Conservation (phyloP, 768 basidiomycete genomes). For the Dictyophora rubrovolvata region DNA sequence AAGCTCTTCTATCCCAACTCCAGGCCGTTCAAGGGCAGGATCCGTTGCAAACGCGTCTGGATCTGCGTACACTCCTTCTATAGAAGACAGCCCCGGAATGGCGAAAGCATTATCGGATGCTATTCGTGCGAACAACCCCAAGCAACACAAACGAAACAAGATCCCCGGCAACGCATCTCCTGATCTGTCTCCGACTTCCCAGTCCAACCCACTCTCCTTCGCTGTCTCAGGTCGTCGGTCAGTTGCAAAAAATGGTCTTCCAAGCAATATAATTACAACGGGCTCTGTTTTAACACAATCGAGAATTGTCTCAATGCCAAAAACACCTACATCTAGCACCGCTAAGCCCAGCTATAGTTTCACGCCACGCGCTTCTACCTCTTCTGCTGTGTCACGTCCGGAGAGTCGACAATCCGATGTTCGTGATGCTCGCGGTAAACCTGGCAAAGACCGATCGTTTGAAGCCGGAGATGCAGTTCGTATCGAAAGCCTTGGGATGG, state of each 20-base stretch:
- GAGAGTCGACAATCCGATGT: slow-evolving; percentile 60
- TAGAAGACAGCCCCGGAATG: slow-evolving; percentile 45
- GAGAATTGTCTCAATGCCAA: slow-evolving; percentile 30
- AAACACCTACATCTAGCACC: slow-evolving; percentile 34
- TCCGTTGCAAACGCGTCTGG: slow-evolving; percentile 27
- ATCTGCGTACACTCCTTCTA: slow-evolving; percentile 16
- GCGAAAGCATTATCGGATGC: slow-evolving; percentile 71
- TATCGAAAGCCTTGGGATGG: slow-evolving; percentile 81
- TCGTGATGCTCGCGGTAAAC: slow-evolving; percentile 33
- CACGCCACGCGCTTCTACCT: slow-evolving; percentile 17
- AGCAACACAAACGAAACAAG: slow-evolving; percentile 43
- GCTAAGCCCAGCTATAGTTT: slow-evolving; percentile 2
- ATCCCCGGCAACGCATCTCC: slow-evolving; percentile 28
- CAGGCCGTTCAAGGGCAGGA: slow-evolving; percentile 56
- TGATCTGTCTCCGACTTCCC: slow-evolving; percentile 33
- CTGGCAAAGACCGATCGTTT: slow-evolving; percentile 31
- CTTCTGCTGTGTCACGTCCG: slow-evolving; percentile 33
- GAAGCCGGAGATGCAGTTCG: slow-evolving; percentile 75
- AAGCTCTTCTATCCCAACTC: slow-evolving; percentile 48
- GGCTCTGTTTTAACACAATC: slow-evolving; percentile 40
- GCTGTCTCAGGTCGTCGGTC: slow-evolving; percentile 2
- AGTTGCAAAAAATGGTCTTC: slow-evolving; percentile 28
- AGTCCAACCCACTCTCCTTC: slow-evolving; percentile 16
- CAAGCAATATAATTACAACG: slow-evolving; percentile 52
- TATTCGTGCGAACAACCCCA: slow-evolving; percentile 71